phyloP scores from a whole-genome alignment of 2,329 filamentous ascomycete species.

The Intubia oerlemansii region DNA sequence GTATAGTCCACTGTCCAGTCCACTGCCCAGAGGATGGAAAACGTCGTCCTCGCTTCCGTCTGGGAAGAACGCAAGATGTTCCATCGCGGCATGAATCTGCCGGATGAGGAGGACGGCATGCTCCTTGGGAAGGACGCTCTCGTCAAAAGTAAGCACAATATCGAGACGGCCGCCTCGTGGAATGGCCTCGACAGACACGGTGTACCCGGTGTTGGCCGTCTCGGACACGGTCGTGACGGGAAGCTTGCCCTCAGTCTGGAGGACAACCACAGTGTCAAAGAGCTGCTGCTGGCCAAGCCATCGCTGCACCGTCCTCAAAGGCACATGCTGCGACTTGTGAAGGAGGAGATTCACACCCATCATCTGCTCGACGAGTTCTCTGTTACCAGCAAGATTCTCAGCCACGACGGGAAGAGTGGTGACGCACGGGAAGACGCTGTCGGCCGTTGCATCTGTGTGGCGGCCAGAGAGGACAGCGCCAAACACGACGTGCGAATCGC shows the following conservation, averaged over 20 bases:
- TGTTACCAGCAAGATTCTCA: slow-evolving; percentile 29
- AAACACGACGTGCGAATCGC: slow-evolving; percentile 53
- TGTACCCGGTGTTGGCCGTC: slow-evolving; percentile 51
- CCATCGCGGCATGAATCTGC: slow-evolving; percentile 52
- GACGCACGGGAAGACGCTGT: slow-evolving; percentile 55
- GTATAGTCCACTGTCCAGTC: slow-evolving; percentile 25
- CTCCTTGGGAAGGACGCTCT: slow-evolving; percentile 39
- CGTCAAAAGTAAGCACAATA: slow-evolving; percentile 36
- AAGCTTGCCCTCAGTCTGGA: slow-evolving; percentile 28
- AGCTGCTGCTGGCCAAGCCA: slow-evolving; percentile 43
- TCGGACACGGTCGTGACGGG: slow-evolving; percentile 32
- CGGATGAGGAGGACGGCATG: slow-evolving; percentile 46
- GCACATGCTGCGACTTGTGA: slow-evolving; percentile 48
- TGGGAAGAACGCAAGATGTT: slow-evolving; percentile 30
- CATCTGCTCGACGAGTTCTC: slow-evolving; percentile 36
- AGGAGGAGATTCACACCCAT: slow-evolving; percentile 43
- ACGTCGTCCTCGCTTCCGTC: slow-evolving; percentile 18
- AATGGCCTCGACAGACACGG: slow-evolving; percentile 62
- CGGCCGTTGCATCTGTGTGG: slow-evolving; percentile 33
- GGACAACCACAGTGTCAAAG: slow-evolving; percentile 74
- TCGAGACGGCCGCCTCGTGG: slow-evolving; percentile 16
- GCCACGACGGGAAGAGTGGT: slow-evolving; percentile 56
- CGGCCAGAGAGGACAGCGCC: slow-evolving; percentile 65
- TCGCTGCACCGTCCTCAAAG: slow-evolving; percentile 50
- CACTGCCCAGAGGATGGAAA: neutral